Evolutionary conservation across 1,139 yeast species (phyloP).

Genomic region (Blastobotrys malaysiensis): DNA sequence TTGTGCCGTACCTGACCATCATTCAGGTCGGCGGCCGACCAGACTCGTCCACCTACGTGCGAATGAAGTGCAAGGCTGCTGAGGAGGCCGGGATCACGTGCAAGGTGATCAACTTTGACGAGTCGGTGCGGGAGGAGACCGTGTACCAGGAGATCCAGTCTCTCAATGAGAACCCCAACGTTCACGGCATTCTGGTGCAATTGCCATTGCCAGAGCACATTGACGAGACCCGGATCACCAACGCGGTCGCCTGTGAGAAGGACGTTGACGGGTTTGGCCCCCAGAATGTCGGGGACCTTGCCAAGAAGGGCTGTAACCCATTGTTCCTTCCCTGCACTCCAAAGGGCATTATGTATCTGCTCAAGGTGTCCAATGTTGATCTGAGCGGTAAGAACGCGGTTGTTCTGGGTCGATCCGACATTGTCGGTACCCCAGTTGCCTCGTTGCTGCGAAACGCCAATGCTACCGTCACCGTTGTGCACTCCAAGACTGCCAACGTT

Average conservation of each 20-base stretch:
- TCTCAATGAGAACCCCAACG: constrained; percentile 62
- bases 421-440: constrained; percentile 92
- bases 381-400: constrained; percentile 82
- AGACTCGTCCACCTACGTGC: constrained; percentile 87
- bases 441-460: constrained; percentile 70
- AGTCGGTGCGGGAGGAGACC: constrained; percentile 35
- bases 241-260: constrained; percentile 69
- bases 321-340: constrained; percentile 92
- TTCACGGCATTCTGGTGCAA: constrained; percentile 89
- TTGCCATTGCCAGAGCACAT: constrained; percentile 83
- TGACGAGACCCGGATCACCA: constrained; percentile 72
- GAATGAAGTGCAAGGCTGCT: constrained; percentile 93
- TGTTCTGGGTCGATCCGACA: constrained; percentile 92
- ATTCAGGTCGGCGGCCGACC: constrained; percentile 88
- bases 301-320: constrained; percentile 84
- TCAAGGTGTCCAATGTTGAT: constrained; percentile 58
- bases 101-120: constrained; percentile 32
- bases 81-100: constrained; percentile 35
- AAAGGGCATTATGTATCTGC: constrained; percentile 79
- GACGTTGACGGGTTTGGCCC: constrained; percentile 97
- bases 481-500: constrained; percentile 66
- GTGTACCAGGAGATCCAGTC: constrained; percentile 52
- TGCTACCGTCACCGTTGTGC: constrained; percentile 83
- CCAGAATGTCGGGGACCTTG: constrained; percentile 81
- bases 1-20: constrained; percentile 73